Conservation (phyloP, 352 stramenopile species). For the Thraustotheca clavata region DNA sequence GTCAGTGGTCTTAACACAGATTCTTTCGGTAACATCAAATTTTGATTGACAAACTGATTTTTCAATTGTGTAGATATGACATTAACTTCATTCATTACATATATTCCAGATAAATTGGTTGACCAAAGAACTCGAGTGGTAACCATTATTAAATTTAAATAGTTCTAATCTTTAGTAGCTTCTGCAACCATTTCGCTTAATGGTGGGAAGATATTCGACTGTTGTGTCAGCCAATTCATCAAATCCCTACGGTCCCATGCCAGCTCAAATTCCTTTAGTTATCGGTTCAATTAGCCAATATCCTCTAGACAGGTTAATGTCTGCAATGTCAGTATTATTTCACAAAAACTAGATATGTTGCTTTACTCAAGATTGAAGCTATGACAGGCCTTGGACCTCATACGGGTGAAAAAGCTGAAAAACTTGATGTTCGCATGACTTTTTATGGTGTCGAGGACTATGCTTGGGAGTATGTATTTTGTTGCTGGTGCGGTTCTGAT, state of each 20-base stretch:
- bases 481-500: neutral
- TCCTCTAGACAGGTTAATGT: slow-evolving; percentile 16
- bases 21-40: neutral
- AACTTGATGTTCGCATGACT: neutral
- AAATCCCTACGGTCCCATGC: neutral
- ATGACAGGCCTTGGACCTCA: neutral
- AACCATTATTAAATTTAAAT: neutral
- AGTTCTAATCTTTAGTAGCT: neutral
- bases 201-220: neutral
- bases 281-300: slow-evolving; percentile 6
- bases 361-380: slow-evolving; percentile 4
- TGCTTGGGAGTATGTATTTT: slow-evolving; percentile 3
- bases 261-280: neutral
- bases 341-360: neutral
- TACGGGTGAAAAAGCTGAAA: neutral
- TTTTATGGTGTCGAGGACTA: slow-evolving; percentile 3
- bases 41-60: neutral
- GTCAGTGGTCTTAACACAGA: slow-evolving; percentile 1
- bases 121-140: neutral
- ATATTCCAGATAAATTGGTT: neutral
- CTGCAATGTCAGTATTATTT: neutral
- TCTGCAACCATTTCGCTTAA: neutral
- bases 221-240: slow-evolving; percentile 8
- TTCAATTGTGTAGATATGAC: slow-evolving; percentile 7
- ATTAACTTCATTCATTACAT: neutral